A percentile compares a stretch with the other conserved stretches of the same genome.
phyloP scores from a whole-genome alignment of 148 eudicot species.

The Chenopodium formosanum region DNA sequence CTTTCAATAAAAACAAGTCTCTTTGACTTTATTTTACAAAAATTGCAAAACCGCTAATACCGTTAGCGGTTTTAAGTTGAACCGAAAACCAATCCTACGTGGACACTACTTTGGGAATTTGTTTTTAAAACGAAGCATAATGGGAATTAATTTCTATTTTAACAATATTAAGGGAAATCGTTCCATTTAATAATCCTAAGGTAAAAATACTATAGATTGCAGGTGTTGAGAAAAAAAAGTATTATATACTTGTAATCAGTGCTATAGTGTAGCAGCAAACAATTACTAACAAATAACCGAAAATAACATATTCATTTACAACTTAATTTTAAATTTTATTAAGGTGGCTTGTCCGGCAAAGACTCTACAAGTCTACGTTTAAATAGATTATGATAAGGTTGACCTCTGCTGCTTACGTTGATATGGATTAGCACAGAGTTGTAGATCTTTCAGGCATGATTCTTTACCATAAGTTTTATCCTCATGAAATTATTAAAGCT shows the following conservation, averaged over 20 bases:
- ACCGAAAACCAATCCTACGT: too few relatives aligned
- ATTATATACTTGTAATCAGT: neutral
- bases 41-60: too few relatives aligned
- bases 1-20: too few relatives aligned
- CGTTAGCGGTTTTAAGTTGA: too few relatives aligned
- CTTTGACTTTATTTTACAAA: too few relatives aligned
- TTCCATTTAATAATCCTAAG: neutral
- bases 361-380: neutral
- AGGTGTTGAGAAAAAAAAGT: neutral
- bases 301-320: neutral
- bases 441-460: neutral
- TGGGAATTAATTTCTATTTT: too few relatives aligned
- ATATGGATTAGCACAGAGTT: neutral
- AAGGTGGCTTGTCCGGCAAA: neutral
- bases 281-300: neutral
- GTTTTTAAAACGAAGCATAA: too few relatives aligned
- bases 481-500: neutral
- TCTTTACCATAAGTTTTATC: neutral
- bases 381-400: neutral
- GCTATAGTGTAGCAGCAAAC: neutral
- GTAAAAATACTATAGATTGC: neutral
- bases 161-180: too few relatives aligned
- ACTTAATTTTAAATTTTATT: neutral
- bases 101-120: too few relatives aligned
- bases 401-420: neutral